Percentiles rank a stretch among this genome's conserved stretches.
Conservation (phyloP, 1,139 yeast species). For the Pichia sp. region DNA sequence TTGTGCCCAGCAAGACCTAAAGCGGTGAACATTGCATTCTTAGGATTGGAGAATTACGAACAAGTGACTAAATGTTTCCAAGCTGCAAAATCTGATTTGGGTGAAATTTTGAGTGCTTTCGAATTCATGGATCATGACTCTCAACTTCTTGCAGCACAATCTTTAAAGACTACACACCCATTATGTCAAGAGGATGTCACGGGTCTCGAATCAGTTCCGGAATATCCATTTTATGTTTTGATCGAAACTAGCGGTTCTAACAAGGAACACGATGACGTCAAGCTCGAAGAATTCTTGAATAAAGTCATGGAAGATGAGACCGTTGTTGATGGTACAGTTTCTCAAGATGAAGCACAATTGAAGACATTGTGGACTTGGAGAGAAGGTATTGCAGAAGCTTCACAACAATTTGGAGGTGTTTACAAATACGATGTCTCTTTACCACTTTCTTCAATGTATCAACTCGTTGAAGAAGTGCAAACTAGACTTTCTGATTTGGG, state of each 20-base stretch:
- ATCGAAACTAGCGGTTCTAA: conserved; percentile 94
- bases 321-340: conserved; percentile 88
- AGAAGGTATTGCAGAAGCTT: conserved; percentile 87
- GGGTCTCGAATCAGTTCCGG: conserved; percentile 28
- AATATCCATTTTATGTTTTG: conserved; percentile 79
- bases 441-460: conserved; percentile 73
- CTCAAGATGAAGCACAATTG: conserved; percentile 89
- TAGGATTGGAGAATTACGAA: conserved; percentile 77
- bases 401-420: conserved; percentile 83
- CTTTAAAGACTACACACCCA: conserved; percentile 54
- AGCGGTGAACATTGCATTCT: conserved; percentile 80
- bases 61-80: conserved; percentile 77
- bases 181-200: conserved; percentile 45
- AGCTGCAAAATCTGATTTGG: conserved; percentile 69
- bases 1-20: conserved; percentile 90
- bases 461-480: conserved; percentile 68
- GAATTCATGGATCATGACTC: conserved; percentile 89
- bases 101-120: conserved; percentile 86
- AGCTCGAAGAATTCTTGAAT: conserved; percentile 75
- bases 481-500: conserved; percentile 49
- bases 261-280: conserved; percentile 75
- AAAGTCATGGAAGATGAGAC: conserved; percentile 75
- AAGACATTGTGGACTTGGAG: conserved; percentile 90
- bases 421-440: conserved; percentile 94
- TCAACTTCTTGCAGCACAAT: conserved; percentile 54